phyloP scores from a whole-genome alignment of 306 rosid species.

The Spatholobus suberectus region DNA sequence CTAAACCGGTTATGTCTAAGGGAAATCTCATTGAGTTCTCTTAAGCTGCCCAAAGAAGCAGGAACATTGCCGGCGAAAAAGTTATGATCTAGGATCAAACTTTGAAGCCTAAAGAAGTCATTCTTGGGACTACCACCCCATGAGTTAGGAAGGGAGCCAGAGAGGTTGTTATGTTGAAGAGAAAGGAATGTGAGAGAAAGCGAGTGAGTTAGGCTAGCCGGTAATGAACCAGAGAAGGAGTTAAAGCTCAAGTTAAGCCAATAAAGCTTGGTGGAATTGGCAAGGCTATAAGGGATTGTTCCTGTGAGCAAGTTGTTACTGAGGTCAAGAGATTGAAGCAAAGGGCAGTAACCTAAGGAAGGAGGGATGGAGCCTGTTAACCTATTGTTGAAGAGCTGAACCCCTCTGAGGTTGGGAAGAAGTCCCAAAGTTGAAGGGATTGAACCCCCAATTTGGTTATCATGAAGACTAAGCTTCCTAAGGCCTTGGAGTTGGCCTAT shows the following conservation, averaged over 20 bases:
- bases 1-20: conserved; percentile 52
- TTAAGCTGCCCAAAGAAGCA: conserved; percentile 56
- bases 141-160: conserved; percentile 56
- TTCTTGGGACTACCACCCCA: conserved; percentile 48
- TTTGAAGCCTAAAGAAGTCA: conserved; percentile 46
- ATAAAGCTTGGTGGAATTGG: conserved; percentile 67
- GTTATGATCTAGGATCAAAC: conserved; percentile 57
- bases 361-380: conserved; percentile 71
- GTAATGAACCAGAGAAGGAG: conserved; percentile 65
- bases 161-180: conserved; percentile 68
- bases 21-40: conserved; percentile 52
- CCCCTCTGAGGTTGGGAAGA: conserved; percentile 78
- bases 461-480: conserved; percentile 81
- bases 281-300: conserved; percentile 62
- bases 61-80: conserved; percentile 61
- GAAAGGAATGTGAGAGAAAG: conserved; percentile 60
- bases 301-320: conserved; percentile 66
- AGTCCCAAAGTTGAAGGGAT: conserved; percentile 72
- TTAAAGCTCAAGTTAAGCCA: conserved; percentile 67
- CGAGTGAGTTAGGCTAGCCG: conserved; percentile 47
- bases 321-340: conserved; percentile 76
- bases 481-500: conserved; percentile 76
- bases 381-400: conserved; percentile 71
- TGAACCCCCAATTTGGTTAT: conserved; percentile 66
- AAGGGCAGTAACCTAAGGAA: conserved; percentile 67